Evolutionary conservation across 257 asterid species (phyloP).

Genomic region (Haberlea rhodopensis): DNA sequence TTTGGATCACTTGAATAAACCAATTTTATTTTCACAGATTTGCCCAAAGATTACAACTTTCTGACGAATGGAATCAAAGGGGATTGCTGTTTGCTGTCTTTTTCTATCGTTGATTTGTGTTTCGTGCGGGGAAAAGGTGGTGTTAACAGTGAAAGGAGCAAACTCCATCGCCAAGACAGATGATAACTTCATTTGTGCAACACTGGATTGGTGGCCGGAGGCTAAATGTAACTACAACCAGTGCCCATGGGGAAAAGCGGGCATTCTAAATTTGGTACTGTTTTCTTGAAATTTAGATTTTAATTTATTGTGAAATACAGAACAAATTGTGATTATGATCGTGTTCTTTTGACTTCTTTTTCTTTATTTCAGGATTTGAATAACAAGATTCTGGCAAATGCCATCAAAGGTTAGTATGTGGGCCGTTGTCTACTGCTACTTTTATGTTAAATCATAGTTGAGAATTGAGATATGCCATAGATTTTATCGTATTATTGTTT

Average conservation of each 20-base stretch:
- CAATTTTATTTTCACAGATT: slow-evolving; percentile 28
- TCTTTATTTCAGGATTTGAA: slow-evolving; percentile 49
- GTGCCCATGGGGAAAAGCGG: slow-evolving; percentile 73
- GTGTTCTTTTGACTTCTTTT: not conserved
- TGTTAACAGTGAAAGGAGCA: slow-evolving; percentile 39
- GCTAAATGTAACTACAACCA: slow-evolving; percentile 61
- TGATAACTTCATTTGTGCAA: slow-evolving; percentile 67
- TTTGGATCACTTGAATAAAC: slow-evolving; percentile 20
- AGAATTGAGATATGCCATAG: not conserved
- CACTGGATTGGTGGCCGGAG: slow-evolving; percentile 86
- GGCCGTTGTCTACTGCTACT: too few relatives aligned
- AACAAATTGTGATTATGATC: not conserved
- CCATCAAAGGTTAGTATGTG: slow-evolving; percentile 54
- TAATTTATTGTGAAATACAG: not conserved
- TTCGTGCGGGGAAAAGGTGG: slow-evolving; percentile 43
- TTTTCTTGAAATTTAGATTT: not conserved
- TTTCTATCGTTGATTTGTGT: slow-evolving; percentile 30
- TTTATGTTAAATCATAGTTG: not conserved
- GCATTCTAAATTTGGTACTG: slow-evolving; percentile 55
- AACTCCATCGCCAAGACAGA: slow-evolving; percentile 57
- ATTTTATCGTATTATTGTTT: too few relatives aligned
- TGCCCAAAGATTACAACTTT: slow-evolving; percentile 13
- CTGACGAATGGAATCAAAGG: slow-evolving; percentile 34
- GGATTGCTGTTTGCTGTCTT: slow-evolving; percentile 21
- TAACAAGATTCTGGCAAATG: slow-evolving; percentile 58